These are phyloP conservation scores for Phytophthora cactorum DNA, from an alignment of 352 stramenopile genomes.

Conservation along the genomic window DNA sequence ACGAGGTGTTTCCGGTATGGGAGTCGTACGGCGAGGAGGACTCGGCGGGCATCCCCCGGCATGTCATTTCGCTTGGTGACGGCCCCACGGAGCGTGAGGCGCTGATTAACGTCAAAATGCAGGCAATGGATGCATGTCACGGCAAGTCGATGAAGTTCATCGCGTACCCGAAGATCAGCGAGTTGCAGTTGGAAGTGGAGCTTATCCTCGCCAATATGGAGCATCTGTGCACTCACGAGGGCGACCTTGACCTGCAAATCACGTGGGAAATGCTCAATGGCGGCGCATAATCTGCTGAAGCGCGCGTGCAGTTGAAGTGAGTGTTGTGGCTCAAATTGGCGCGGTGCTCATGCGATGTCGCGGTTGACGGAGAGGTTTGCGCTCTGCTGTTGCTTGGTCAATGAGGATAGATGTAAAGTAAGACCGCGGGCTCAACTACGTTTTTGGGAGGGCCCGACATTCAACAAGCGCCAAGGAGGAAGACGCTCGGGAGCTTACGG, in stretches of 20 bases:
- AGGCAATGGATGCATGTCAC: constrained; percentile 79
- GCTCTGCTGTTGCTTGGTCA: constrained; percentile 26
- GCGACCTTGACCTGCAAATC: constrained; percentile 85
- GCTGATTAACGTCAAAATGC: constrained; percentile 88
- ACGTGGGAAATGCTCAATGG: constrained; percentile 84
- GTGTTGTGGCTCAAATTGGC: constrained; percentile 4
- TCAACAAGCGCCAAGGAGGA: constrained; percentile 25
- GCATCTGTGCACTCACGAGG: constrained; percentile 82
- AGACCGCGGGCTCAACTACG: constrained; percentile 23
- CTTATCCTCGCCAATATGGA: constrained; percentile 84
- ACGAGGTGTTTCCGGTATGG: constrained; percentile 85
- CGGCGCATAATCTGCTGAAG: constrained; percentile 38
- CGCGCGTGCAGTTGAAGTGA: constrained; percentile 15
- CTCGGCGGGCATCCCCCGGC: constrained; percentile 54
- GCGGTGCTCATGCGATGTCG: neutral
- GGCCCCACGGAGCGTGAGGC: constrained; percentile 84
- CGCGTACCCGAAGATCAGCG: constrained; percentile 85
- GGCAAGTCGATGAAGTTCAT: constrained; percentile 91
- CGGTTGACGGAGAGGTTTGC: neutral
- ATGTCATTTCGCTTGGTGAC: constrained; percentile 86
- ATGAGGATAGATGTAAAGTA: constrained; percentile 60
- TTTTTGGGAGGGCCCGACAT: constrained; percentile 30
- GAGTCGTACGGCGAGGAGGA: constrained; percentile 68
- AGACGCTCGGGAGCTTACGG: constrained; percentile 21
- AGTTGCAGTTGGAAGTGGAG: constrained; percentile 81